Conservation (phyloP, 1,139 yeast genomes). For the Starmera stellimalicola region DNA sequence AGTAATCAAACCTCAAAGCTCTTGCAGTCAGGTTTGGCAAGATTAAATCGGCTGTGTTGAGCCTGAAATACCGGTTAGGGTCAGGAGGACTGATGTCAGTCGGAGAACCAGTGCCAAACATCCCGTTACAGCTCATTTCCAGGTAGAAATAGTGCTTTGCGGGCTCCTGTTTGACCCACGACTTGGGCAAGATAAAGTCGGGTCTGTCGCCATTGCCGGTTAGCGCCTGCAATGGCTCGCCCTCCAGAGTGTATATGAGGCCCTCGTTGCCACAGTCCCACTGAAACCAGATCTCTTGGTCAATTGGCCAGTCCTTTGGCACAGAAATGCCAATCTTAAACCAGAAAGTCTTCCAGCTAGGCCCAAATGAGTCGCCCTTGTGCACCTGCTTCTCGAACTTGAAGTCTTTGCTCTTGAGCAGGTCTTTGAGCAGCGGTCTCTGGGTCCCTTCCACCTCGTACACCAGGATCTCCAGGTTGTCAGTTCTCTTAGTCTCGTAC, state of each 20-base stretch:
- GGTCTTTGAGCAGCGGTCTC: constrained; percentile 71
- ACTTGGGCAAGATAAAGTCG: constrained; percentile 57
- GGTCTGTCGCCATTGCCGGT: constrained; percentile 80
- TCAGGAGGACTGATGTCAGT: constrained; percentile 58
- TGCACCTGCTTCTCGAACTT: constrained; percentile 37
- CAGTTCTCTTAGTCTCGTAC: constrained; percentile 53
- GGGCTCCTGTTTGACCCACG: constrained; percentile 28
- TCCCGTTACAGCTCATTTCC: constrained; percentile 90
- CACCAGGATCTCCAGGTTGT: constrained; percentile 27
- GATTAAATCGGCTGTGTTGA: constrained; percentile 66
- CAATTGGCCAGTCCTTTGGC: constrained; percentile 49
- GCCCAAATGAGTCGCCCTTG: constrained; percentile 79
- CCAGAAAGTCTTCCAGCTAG: constrained; percentile 97
- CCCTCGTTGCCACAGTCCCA: constrained; percentile 92
- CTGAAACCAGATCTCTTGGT: constrained; percentile 50
- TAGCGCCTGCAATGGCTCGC: constrained; percentile 71
- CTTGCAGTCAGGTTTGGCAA: constrained; percentile 78
- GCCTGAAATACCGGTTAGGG: constrained; percentile 58
- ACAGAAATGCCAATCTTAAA: constrained; percentile 56
- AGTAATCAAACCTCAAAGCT: constrained; percentile 68
- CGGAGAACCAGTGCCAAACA: constrained; percentile 75
- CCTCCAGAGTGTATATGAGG: constrained; percentile 56
- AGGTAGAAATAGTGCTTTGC: constrained; percentile 57
- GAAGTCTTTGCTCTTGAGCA: constrained; percentile 35
- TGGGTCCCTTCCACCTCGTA: constrained; percentile 24